These are phyloP conservation scores for Aspergillus novoparasiticus DNA, from an alignment of 2,329 filamentous ascomycete species.

Conservation along the genomic window DNA sequence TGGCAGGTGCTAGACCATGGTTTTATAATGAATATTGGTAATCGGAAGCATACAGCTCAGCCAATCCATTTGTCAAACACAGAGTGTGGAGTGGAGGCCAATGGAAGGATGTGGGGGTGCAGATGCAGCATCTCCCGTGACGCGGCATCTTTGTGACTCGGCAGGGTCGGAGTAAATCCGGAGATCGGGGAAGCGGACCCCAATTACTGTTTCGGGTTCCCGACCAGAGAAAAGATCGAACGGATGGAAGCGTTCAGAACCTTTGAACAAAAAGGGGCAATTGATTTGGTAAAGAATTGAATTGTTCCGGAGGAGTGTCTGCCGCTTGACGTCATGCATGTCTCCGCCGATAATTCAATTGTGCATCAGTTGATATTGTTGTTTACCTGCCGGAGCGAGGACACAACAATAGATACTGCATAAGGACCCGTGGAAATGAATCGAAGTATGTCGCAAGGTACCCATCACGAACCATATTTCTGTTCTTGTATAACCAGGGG, in stretches of 20 bases:
- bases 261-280: not conserved
- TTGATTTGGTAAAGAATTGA: not conserved
- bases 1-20: no score
- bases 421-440: no score
- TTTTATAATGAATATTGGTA: not conserved
- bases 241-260: not conserved
- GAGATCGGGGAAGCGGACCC: not conserved
- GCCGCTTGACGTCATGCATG: not conserved
- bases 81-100: not conserved
- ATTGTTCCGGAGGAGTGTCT: not conserved
- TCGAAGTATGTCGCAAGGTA: not conserved
- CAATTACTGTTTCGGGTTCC: conserved; percentile 4
- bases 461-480: not conserved
- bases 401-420: not conserved
- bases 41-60: not conserved
- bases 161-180: not conserved
- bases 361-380: no score
- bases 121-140: not conserved
- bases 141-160: not conserved
- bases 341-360: not conserved
- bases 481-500: not conserved
- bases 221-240: not conserved
- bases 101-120: not conserved
- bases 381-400: no score
- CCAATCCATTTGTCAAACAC: not conserved